Base-by-base conservation (phyloP, 768 basidiomycete species). In the Leucocoprinus birnbaumii region DNA sequence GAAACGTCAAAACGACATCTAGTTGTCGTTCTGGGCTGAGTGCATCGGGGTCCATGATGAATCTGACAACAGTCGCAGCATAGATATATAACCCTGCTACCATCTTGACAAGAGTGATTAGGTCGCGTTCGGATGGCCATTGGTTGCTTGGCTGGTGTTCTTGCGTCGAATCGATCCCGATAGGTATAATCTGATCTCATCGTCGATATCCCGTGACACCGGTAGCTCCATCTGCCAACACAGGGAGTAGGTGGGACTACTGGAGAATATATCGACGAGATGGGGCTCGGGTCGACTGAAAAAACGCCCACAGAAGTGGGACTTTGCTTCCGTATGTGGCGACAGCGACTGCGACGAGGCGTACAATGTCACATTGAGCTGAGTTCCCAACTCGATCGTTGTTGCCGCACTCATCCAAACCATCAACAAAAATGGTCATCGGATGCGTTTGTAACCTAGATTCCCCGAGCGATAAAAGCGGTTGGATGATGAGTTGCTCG, bases 241-340 rank as follows among this genome's bases (percentile, higher is more conserved):
- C 18, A 27, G 26, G 18, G n/a, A 26, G 27, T 24, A 26, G n/a
- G 43, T 21, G 13, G n/a, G 11, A 0, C 7, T 3, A 31, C 26
- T 31, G n/a, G 51, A 43, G 18, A 52, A 52, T 21, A 13, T 34
- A 4, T 19, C 7, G 14, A 31, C 41, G 9, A 52, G 21, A 19
- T 52, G 51, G 41, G 40, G 40, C 31, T 52, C 51, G 2, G 40
- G 51, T 6, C 51, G 42, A 26, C 42, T 43, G 42, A 52, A 52
- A 27, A 52, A n/a, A 43, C 2, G 51, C 51, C 51, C 51, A 52
- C 5, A 43, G 18, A 19, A 52, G 26, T 2, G 48, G 48, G 10
- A 42, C 18, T 4, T 42, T 13, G 6, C 31, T 19, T 9, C 51
- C 27, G 14, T 48, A 26, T 14, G 41, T 19, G 8, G 24, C 24